phyloP scores from a whole-genome alignment of 1,284 basidiomycete species.

The Leccinum pachyderme region DNA sequence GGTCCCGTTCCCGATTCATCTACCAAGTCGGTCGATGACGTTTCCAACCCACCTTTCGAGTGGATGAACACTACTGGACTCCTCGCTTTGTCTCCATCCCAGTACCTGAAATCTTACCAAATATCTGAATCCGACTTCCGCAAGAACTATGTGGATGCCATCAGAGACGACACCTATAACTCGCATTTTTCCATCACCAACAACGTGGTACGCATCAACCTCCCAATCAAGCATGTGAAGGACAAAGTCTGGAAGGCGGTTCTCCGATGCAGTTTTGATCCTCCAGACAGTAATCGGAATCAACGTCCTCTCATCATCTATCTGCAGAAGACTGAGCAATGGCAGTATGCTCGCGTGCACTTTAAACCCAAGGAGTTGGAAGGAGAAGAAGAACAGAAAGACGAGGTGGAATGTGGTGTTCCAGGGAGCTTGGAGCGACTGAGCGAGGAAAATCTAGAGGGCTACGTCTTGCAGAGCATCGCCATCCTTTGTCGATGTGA shows the following conservation, averaged over 20 bases:
- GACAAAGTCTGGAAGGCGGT: constrained; percentile 23
- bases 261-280: constrained; percentile 24
- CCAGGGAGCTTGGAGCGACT: constrained; percentile 24
- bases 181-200: constrained; percentile 22
- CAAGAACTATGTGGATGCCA: constrained; percentile 18
- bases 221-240: constrained; percentile 20
- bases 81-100: constrained; percentile 23
- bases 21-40: background rate
- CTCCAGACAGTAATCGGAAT: constrained; percentile 6
- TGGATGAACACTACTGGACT: constrained; percentile 18
- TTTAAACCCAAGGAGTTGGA: background rate
- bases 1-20: background rate
- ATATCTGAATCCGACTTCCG: constrained; percentile 23
- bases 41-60: background rate
- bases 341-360: constrained; percentile 22
- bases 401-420: background rate
- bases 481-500: constrained; percentile 6
- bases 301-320: constrained; percentile 27
- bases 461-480: constrained; percentile 15
- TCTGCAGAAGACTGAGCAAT: constrained; percentile 12
- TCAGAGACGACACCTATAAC: constrained; percentile 13
- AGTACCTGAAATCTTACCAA: constrained; percentile 18
- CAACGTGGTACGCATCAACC: constrained; percentile 18
- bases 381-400: background rate
- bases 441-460: constrained; percentile 12